Conservation (phyloP, 106 monocot species). For the Dendrobium catenatum region DNA sequence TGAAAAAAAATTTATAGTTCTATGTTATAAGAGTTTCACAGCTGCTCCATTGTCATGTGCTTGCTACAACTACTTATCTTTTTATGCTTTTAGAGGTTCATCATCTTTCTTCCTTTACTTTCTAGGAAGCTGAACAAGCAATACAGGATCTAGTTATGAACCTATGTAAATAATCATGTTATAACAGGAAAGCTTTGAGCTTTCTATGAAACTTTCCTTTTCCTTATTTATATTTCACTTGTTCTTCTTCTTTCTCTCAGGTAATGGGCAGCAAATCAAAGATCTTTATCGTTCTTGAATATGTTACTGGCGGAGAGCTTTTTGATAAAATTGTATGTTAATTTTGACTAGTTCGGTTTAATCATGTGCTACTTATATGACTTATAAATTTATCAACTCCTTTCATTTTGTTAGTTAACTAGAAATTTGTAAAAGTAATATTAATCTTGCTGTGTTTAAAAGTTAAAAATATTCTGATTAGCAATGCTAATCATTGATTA, state of each 20-base stretch:
- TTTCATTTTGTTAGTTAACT: not conserved
- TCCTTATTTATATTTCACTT: not conserved
- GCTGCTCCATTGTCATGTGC: not conserved
- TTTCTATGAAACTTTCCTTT: not conserved
- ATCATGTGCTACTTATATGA: too few relatives aligned
- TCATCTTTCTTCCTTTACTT: not conserved
- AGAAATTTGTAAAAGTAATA: not conserved
- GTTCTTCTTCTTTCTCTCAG: constrained; percentile 15
- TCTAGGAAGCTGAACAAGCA: not conserved
- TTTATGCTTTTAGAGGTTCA: not conserved
- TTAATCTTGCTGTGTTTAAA: too few relatives aligned
- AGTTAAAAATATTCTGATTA: not conserved
- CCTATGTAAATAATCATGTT: not conserved
- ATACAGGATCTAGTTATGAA: not conserved
- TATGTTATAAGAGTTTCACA: not conserved
- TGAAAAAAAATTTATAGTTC: not conserved
- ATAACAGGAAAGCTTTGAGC: not conserved
- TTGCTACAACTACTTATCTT: not conserved
- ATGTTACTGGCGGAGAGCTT: constrained; percentile 80
- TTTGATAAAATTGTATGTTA: constrained; percentile 81
- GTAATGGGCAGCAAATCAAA: constrained; percentile 96
- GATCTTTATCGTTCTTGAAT: constrained; percentile 86
- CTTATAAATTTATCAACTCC: too few relatives aligned
- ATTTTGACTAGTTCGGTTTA: not conserved
- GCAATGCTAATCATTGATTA: not conserved